phyloP scores from a whole-genome alignment of 495 filamentous ascomycete genomes.

The Chaetomium cochliodes region DNA sequence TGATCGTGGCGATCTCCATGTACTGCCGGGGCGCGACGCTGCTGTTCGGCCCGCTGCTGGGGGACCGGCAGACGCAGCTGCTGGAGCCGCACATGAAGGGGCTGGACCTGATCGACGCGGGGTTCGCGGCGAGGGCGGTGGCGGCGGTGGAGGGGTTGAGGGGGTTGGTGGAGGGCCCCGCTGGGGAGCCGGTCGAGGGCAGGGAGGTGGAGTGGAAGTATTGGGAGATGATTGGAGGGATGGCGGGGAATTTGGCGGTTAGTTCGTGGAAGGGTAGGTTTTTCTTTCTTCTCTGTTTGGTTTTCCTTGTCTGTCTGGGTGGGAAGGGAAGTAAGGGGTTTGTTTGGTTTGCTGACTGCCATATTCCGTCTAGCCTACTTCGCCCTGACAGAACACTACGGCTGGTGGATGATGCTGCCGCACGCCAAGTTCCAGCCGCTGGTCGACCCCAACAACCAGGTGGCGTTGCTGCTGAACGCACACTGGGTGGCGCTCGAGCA shows the following conservation, averaged over 20 bases:
- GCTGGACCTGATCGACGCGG: constrained; percentile 36
- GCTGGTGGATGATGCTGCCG: constrained; percentile 52
- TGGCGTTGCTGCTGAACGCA: constrained; percentile 51
- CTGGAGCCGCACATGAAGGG: constrained; percentile 39
- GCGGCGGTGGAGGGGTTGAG: constrained; percentile 37
- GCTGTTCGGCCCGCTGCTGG: constrained; percentile 47
- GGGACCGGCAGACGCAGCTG: constrained; percentile 31
- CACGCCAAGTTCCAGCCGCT: constrained; percentile 55
- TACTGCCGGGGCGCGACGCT: constrained; percentile 43
- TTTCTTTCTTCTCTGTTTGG: neutral
- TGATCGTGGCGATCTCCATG: constrained; percentile 55
- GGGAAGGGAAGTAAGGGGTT: too few relatives aligned
- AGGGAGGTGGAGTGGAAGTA: constrained; percentile 38
- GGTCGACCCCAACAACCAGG: constrained; percentile 50
- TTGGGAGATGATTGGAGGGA: constrained; percentile 34
- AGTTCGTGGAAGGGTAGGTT: constrained; percentile 36
- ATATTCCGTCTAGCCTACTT: constrained; percentile 35
- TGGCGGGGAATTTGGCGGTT: constrained; percentile 33
- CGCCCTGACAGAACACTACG: constrained; percentile 41
- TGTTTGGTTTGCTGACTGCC: constrained; percentile 2
- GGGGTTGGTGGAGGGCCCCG: constrained; percentile 30
- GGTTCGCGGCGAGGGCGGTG: constrained; percentile 41
- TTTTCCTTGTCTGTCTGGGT: neutral
- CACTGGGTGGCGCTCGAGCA: constrained; percentile 61
- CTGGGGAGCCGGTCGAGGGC: too few relatives aligned